phyloP scores from a whole-genome alignment of 2,329 filamentous ascomycete species.

The Colletotrichum sp. region DNA sequence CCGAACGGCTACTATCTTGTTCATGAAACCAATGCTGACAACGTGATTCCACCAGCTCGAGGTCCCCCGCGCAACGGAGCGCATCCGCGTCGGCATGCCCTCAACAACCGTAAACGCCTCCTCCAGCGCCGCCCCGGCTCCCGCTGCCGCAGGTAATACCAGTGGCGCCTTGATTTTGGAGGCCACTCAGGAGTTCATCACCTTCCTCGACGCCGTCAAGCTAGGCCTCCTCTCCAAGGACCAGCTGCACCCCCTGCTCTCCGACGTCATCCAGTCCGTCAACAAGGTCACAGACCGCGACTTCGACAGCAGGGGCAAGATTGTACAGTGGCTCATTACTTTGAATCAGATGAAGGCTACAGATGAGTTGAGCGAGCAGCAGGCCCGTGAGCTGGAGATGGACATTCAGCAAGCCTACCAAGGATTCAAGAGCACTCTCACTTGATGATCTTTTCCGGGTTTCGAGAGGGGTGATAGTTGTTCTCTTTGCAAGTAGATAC shows the following conservation, averaged over 20 bases:
- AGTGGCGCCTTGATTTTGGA: conserved; percentile 78
- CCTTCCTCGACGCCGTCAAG: conserved; percentile 92
- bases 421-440: conserved; percentile 85
- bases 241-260: conserved; percentile 91
- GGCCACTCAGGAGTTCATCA: conserved; percentile 98
- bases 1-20: too few relatives aligned
- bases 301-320: conserved; percentile 95
- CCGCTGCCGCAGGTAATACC: conserved; percentile 47
- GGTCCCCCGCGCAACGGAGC: conserved; percentile 91
- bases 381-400: conserved; percentile 86
- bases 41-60: conserved; percentile 69
- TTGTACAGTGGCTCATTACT: conserved; percentile 97
- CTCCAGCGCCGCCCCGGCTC: conserved; percentile 47
- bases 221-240: conserved; percentile 94
- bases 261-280: conserved; percentile 95
- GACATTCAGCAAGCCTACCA: conserved; percentile 95
- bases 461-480: background rate
- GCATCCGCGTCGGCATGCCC: conserved; percentile 89
- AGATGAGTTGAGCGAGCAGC: conserved; percentile 86
- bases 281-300: conserved; percentile 96
- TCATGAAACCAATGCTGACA: background rate
- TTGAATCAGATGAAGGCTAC: conserved; percentile 98
- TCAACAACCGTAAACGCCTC: conserved; percentile 74
- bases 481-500: background rate
- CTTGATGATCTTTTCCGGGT: conserved; percentile 38